Evolutionary conservation across 805 yeast genomes (phyloP).

Genomic region (Wickerhamiella slavikovae): DNA sequence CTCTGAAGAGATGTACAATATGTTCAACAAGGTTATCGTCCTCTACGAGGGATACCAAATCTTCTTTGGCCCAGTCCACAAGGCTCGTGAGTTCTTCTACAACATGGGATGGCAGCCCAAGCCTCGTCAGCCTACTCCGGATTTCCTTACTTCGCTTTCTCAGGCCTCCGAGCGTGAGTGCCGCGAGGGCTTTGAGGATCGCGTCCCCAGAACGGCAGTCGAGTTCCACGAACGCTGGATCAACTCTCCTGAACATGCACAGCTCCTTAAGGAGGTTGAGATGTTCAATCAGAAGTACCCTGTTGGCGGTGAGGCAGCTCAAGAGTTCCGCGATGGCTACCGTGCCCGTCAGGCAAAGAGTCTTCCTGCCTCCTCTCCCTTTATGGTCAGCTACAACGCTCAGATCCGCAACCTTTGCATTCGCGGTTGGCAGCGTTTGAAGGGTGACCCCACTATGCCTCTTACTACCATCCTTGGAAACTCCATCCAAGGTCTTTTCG

Average conservation of each 20-base stretch:
- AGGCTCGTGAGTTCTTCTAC: conserved; percentile 37
- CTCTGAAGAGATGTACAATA: conserved; percentile 41
- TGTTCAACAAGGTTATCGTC: conserved; percentile 42
- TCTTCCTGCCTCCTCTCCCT: conserved; percentile 22
- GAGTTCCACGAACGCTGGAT: conserved; percentile 45
- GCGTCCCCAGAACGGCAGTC: conserved; percentile 38
- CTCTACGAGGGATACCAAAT: conserved; percentile 42
- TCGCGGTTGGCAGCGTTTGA: conserved; percentile 35
- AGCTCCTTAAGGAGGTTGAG: conserved; percentile 26
- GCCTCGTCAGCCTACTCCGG: conserved; percentile 48
- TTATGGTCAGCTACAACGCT: conserved; percentile 23
- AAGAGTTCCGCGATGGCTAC: conserved; percentile 20
- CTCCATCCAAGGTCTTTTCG: conserved; percentile 34
- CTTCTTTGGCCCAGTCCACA: conserved; percentile 36
- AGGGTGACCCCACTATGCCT: conserved; percentile 36
- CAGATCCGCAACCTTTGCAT: conserved; percentile 30
- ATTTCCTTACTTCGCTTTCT: conserved; percentile 48
- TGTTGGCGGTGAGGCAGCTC: conserved; percentile 16
- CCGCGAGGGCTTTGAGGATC: conserved; percentile 26
- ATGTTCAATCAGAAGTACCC: conserved; percentile 18
- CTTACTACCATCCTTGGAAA: conserved; percentile 27
- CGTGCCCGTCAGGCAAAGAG: conserved; percentile 21
- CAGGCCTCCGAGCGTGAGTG: conserved; percentile 41
- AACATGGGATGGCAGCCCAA: conserved; percentile 48
- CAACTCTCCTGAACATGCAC: conserved; percentile 25